phyloP scores from a whole-genome alignment of 257 asterid species.

The Solanum infundibuliforme region DNA sequence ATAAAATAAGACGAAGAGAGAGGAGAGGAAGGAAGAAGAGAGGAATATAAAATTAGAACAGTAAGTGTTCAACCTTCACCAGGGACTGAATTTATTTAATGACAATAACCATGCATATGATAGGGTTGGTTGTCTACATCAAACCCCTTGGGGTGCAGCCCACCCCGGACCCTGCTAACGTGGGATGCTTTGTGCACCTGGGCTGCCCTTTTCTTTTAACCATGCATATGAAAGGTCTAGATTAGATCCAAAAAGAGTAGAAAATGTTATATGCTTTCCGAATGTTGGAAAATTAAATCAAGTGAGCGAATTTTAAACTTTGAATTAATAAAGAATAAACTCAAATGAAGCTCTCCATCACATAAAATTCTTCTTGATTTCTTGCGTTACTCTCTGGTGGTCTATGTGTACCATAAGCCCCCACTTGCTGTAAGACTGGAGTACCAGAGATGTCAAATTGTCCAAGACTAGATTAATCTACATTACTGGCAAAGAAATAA shows the following conservation, averaged over 20 bases:
- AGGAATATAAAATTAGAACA: neutral
- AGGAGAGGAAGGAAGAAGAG: neutral
- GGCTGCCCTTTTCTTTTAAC: neutral
- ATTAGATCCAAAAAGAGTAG: neutral
- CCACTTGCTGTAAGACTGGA: neutral
- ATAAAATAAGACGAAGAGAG: neutral
- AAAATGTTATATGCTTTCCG: neutral
- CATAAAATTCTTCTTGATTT: neutral
- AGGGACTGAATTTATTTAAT: neutral
- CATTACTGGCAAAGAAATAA: neutral
- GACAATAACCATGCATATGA: neutral
- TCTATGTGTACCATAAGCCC: neutral
- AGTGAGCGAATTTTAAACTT: neutral
- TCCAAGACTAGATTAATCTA: neutral
- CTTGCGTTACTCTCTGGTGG: neutral
- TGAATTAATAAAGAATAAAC: neutral
- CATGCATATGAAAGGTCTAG: neutral
- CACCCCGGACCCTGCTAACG: neutral
- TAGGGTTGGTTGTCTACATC: neutral
- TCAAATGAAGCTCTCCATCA: neutral
- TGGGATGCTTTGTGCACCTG: neutral
- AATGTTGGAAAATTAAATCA: neutral
- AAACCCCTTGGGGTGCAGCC: neutral
- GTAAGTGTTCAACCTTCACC: neutral
- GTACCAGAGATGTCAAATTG: neutral